Base-by-base conservation (phyloP, 176 grass and related monocot species). In the Metroxylon sagu region DNA sequence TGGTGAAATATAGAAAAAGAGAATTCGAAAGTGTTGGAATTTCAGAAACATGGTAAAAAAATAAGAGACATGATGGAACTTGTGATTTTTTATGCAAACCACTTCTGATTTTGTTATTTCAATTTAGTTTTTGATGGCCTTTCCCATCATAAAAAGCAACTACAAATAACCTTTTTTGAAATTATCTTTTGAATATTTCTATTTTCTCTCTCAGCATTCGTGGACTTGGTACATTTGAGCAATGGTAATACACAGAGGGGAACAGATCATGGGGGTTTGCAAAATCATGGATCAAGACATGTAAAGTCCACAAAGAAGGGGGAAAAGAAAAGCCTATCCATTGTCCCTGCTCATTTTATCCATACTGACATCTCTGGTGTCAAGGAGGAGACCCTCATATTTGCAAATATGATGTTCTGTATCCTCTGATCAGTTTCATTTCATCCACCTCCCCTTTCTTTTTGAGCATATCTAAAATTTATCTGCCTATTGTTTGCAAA, bases 401-500 rank as follows among this genome's bases (percentile, higher is more conserved):
- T 96, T 84, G 71, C 80, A 51, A 90, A 85, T 56, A 80, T 82
- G 78, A 82, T 88, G 63, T 87, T 96, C 53, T 96, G 92, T 96
- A 96, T 96, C 92, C 83, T 96, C 80, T 62, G 31, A 27, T 27
- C 17, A 16, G 31, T 57, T 76, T 63, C 63, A 60, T 7, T 2
- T 6, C 49, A 17, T 29, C 0, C 18, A 61, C 29, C 14, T 60
- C n/a, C 14, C 60, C 25, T 26, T 62, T 19, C 19, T 18, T 3
- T 16, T 29, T 71, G 49, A 19, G 19, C 35, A 43, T 43, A 10
- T 43, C 12, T 71, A 5, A 43, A 35, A 52, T 49, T 52, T 5
- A 29, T 29, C 10, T 50, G 16, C 5, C 5, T 48, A 25, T 71
- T 19, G 66, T 48, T 25, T 19, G 12, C 8, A 4, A 31, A 31